These are phyloP conservation scores for Solanum hybrid DNA, from an alignment of 305 asterid species.

Conservation along the genomic window DNA sequence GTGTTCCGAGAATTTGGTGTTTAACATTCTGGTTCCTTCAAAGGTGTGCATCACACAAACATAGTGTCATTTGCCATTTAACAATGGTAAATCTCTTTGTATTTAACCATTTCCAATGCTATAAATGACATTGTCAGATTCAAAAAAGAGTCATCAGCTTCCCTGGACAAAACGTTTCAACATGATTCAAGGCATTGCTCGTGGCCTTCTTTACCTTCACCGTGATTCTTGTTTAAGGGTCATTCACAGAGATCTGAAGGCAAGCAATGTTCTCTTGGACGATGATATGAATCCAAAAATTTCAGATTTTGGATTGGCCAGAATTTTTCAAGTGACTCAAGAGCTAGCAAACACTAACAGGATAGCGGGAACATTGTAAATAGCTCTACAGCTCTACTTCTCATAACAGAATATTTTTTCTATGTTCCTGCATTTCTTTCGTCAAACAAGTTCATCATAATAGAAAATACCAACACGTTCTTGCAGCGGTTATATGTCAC, in stretches of 20 bases:
- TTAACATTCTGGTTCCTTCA: neutral
- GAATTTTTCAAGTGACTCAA: constrained; percentile 5
- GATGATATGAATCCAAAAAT: constrained; percentile 17
- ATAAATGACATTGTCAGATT: neutral
- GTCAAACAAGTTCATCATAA: neutral
- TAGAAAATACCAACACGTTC: neutral
- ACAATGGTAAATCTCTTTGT: too few relatives aligned
- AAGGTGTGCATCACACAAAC: fast-evolving
- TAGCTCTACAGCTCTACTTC: neutral
- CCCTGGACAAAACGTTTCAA: constrained; percentile 20
- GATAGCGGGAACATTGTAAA: constrained; percentile 22
- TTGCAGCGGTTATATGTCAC: constrained; percentile 14
- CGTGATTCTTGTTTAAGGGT: constrained; percentile 16
- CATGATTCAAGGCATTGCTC: constrained; percentile 17
- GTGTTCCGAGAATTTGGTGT: neutral
- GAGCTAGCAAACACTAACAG: constrained; percentile 14
- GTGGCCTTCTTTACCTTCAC: constrained; percentile 22
- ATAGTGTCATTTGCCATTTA: neutral
- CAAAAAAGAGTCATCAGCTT: constrained; percentile 5
- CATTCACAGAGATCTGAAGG: constrained; percentile 19
- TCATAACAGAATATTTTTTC: neutral
- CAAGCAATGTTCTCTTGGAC: constrained; percentile 17
- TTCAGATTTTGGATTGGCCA: constrained; percentile 24
- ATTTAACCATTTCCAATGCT: neutral
- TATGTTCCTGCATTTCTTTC: neutral